Base-by-base conservation (phyloP, 371 early-diverging fungal species). In the Rhizopus delemar region DNA sequence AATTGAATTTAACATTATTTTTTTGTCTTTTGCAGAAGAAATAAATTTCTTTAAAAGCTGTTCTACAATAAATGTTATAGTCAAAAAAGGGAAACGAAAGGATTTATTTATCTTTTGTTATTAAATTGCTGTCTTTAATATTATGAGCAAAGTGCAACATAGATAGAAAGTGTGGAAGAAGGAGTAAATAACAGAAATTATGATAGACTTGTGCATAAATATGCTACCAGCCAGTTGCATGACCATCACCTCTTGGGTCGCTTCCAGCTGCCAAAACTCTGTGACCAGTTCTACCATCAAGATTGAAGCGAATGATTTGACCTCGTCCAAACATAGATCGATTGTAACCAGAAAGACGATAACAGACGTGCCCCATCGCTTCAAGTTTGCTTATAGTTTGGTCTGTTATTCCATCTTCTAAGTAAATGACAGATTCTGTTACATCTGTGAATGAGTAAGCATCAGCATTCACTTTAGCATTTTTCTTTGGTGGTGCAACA, bases 251-350 rank as follows among this genome's bases (percentile, higher is more conserved):
- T 53, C 90, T 72, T 39, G 87, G 85, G 68, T 91, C 92, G 45
- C 83, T 83, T 39, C 90, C 91, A 45, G 78, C 90, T 15, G 69
- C 66, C 36, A 85, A 74, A 1, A 88, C 79, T n/a, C 74, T 64
- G 33, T 65, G 66, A 12, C 82, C 82, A 12, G 77, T 71, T 13
- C 68, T 63, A 15, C 38, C 29, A 64, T 86, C 85, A 0, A 41
- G 46, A 15, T 57, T 62, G 51, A 56, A 60, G 28, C 62, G 68
- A 62, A 81, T 81, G 41, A 90, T 69, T 74, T 93, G 93, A 31
- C 90, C 93, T 16, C 92, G 78, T 5, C 93, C 93, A 77, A 92
- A 88, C 61, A 82, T 57, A 4, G 69, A 59, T 53, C 91, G 73
- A 32, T 60, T 60, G 52, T 80, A 66, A 41, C 56, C 52, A 9